Conservation (phyloP, 2,329 filamentous ascomycete genomes). For the Hypoxylon sp. region DNA sequence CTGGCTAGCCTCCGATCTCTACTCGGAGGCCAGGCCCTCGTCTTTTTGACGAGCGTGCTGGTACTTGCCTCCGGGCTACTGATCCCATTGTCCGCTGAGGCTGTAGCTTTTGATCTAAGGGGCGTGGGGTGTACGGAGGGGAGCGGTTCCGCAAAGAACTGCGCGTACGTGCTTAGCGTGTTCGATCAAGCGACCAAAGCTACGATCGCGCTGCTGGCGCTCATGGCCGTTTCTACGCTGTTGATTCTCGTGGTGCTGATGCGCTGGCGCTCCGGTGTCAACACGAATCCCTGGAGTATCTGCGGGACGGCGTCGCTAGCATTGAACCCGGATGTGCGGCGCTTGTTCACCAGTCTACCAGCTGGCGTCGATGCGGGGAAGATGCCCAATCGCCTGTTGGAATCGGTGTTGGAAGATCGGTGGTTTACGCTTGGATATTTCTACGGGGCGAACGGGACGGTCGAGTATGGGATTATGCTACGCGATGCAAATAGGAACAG, state of each 20-base stretch:
- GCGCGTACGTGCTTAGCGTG: constrained; percentile 50
- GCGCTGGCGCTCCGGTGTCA: constrained; percentile 51
- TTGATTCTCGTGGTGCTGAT: constrained; percentile 45
- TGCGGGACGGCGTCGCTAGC: constrained; percentile 49
- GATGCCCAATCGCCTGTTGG: constrained; percentile 37
- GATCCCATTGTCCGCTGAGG: constrained; percentile 50
- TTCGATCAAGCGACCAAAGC: constrained; percentile 46
- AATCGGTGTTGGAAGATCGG: constrained; percentile 38
- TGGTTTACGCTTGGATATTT: constrained; percentile 50
- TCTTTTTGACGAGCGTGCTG: constrained; percentile 48
- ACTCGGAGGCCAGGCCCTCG: constrained; percentile 43
- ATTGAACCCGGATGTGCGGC: constrained; percentile 42
- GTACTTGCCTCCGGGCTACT: constrained; percentile 48
- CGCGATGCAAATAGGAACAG: constrained; percentile 18
- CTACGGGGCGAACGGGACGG: constrained; percentile 41
- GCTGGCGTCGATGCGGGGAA: constrained; percentile 33
- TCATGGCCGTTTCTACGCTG: constrained; percentile 49
- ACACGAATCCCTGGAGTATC: constrained; percentile 55
- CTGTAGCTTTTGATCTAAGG: constrained; percentile 49
- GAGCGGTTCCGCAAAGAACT: constrained; percentile 44
- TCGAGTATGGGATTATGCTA: constrained; percentile 50
- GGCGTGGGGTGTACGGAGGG: constrained; percentile 43
- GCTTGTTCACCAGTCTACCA: constrained; percentile 41
- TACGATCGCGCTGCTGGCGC: constrained; percentile 45
- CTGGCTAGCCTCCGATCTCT: constrained; percentile 44